Conservation (phyloP, 2,329 filamentous ascomycete genomes). For the Scedosporium boydii region DNA sequence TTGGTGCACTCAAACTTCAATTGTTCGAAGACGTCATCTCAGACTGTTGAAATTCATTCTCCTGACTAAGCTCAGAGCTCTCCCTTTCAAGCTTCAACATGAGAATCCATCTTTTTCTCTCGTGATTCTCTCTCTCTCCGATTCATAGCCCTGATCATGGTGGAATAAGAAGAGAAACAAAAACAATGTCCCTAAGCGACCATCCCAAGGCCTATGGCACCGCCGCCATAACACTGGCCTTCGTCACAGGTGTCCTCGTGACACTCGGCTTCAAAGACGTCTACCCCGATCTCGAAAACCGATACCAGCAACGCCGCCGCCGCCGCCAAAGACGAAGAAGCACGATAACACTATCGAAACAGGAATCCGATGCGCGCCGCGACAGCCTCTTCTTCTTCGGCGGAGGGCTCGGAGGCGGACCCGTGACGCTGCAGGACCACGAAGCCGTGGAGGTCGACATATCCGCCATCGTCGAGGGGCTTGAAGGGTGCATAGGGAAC, state of each 20-base stretch:
- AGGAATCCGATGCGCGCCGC: slow-evolving; percentile 17
- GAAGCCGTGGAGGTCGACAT: slow-evolving; percentile 26
- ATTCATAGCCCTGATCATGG: neutral
- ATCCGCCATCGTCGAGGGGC: slow-evolving; percentile 54
- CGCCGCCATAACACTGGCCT: slow-evolving; percentile 60
- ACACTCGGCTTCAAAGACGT: slow-evolving; percentile 73
- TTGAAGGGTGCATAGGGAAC: slow-evolving; percentile 87
- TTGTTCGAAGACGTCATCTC: neutral
- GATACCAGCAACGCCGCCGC: slow-evolving; percentile 42
- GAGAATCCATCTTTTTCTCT: neutral
- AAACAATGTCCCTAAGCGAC: slow-evolving; percentile 47
- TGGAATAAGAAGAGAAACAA: neutral
- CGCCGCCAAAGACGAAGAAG: slow-evolving; percentile 8
- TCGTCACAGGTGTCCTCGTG: slow-evolving; percentile 65
- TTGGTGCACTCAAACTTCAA: too few relatives aligned
- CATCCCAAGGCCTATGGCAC: slow-evolving; percentile 54
- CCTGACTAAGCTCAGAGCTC: neutral
- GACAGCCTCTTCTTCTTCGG: slow-evolving; percentile 29
- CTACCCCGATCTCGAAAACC: slow-evolving; percentile 62
- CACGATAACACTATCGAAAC: slow-evolving; percentile 8
- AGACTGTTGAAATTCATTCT: too few relatives aligned
- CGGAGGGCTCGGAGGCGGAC: neutral
- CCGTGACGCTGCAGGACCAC: slow-evolving; percentile 40
- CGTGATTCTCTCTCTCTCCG: neutral
- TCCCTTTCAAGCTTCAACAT: neutral